Evolutionary conservation across 139 green algal genomes (phyloP).

Genomic region (Trebouxia sp.): DNA sequence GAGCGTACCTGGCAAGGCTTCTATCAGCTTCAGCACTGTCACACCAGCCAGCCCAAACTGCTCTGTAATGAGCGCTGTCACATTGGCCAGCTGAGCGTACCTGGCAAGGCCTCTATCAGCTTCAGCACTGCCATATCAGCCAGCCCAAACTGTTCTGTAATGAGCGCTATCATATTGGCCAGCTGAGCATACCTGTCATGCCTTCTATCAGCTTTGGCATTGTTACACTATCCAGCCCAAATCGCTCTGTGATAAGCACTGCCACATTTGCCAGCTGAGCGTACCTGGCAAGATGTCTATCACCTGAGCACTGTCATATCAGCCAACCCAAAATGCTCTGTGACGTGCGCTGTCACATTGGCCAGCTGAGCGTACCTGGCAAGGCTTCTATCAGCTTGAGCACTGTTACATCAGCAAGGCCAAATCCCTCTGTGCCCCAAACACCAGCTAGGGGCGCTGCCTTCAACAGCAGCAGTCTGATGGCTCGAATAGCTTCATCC

Average conservation of each 20-base stretch:
- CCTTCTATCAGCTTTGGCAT: conserved; percentile 65
- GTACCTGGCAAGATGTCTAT: no score
- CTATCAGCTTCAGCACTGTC: conserved; percentile 60
- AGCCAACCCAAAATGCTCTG: no score
- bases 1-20: conserved; percentile 33
- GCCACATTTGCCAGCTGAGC: no score
- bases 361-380: not conserved
- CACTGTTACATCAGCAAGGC: conserved; percentile 55
- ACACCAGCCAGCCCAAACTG: conserved; percentile 64
- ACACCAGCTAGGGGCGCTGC: conserved; percentile 40
- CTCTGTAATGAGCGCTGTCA: no score
- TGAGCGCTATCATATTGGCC: no score
- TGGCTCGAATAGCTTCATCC: not conserved
- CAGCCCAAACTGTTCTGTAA: conserved; percentile 64
- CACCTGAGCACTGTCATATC: no score
- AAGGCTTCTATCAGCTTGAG: conserved; percentile 62
- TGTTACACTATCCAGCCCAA: conserved; percentile 54
- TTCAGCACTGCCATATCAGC: conserved; percentile 58
- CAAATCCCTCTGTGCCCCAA: conserved; percentile 68
- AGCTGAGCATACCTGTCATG: not conserved
- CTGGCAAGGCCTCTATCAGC: conserved; percentile 50
- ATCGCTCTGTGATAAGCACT: no score
- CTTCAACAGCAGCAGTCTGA: conserved; percentile 40
- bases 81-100: not conserved
- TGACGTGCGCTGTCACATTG: no score